Evolutionary conservation across 2,329 filamentous ascomycete species (phyloP).

Genomic region (Botrytis aclada): DNA sequence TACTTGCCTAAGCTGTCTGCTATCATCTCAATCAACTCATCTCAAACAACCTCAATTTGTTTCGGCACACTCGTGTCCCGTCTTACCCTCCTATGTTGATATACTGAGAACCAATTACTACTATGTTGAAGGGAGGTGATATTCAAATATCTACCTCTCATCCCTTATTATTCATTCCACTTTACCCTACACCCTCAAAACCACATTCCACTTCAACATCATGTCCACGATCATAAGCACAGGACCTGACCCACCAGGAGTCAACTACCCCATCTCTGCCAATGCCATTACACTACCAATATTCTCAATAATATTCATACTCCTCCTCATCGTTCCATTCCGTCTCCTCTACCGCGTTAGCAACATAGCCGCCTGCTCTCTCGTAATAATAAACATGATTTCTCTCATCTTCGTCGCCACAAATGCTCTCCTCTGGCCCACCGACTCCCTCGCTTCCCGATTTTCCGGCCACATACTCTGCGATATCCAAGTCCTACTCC

Average conservation of each 20-base stretch:
- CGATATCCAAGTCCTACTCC: slow-evolving; percentile 60
- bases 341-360: slow-evolving; percentile 57
- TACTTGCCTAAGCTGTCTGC: neutral
- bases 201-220: neutral
- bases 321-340: slow-evolving; percentile 55
- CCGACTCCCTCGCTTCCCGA: slow-evolving; percentile 52
- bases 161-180: neutral
- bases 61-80: neutral
- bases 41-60: neutral
- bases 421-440: slow-evolving; percentile 64
- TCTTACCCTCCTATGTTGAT: neutral
- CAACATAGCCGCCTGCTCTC: slow-evolving; percentile 56
- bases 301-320: slow-evolving; percentile 48
- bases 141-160: slow-evolving; percentile 1
- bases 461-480: slow-evolving; percentile 59
- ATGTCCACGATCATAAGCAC: slow-evolving; percentile 2
- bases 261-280: slow-evolving; percentile 13
- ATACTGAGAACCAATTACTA: neutral
- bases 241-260: neutral
- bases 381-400: slow-evolving; percentile 55
- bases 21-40: neutral
- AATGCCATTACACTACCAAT: slow-evolving; percentile 45
- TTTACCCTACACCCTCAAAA: neutral
- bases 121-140: neutral
- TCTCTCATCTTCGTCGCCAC: slow-evolving; percentile 56